Conservation (phyloP, 352 stramenopile species). For the Blastocystis sp. region DNA sequence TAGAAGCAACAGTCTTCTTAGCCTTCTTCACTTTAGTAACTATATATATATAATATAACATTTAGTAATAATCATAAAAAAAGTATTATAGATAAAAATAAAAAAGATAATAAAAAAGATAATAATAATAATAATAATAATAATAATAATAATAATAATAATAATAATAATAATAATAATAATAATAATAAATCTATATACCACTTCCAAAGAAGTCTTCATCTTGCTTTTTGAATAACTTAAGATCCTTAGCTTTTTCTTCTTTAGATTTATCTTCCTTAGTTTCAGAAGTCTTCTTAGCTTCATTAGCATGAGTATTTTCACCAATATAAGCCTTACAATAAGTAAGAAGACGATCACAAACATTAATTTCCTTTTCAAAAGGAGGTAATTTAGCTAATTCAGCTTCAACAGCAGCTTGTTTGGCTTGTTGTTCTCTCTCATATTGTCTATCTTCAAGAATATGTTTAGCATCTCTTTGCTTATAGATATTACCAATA, state of each 20-base stretch:
- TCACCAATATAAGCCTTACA: constrained; percentile 9
- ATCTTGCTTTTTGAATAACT: constrained; percentile 27
- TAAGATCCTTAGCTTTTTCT: constrained; percentile 20
- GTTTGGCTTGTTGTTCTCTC: constrained; percentile 6
- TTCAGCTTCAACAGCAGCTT: constrained; percentile 21
- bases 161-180: too few relatives aligned
- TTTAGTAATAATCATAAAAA: constrained; percentile 2
- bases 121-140: too few relatives aligned
- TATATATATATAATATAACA: not conserved
- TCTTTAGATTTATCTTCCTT: not conserved
- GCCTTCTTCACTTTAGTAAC: not conserved
- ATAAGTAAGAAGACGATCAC: constrained; percentile 17
- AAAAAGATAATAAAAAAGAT: too few relatives aligned
- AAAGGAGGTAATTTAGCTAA: constrained; percentile 17
- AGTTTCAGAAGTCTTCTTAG: not conserved
- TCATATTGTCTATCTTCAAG: too few relatives aligned
- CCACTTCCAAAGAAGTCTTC: constrained; percentile 4
- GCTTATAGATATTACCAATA: too few relatives aligned
- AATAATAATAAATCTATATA: too few relatives aligned
- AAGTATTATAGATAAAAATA: too few relatives aligned
- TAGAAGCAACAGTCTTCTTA: constrained; percentile 6
- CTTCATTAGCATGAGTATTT: constrained; percentile 18
- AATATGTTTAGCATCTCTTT: too few relatives aligned
- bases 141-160: too few relatives aligned
- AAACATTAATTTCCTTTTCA: constrained; percentile 24